These are phyloP conservation scores for Fusarium sp. DNA, from an alignment of 2,329 filamentous ascomycete species.

Conservation along the genomic window DNA sequence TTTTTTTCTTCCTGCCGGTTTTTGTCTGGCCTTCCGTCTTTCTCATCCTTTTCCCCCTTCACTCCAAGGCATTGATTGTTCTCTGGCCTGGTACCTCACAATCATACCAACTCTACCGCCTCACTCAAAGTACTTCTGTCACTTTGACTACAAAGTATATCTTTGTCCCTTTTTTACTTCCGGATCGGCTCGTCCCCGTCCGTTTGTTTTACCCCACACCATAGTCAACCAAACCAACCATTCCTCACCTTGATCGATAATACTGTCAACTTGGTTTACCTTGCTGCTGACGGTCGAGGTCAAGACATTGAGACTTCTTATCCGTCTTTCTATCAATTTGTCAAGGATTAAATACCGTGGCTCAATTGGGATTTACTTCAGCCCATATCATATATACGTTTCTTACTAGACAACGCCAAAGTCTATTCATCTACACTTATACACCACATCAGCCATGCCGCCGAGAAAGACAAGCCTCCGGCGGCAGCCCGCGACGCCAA, in stretches of 20 bases:
- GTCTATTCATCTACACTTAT: constrained; percentile 16
- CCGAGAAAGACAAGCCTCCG: constrained; percentile 50
- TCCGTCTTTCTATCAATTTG: not conserved
- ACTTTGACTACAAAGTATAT: constrained; percentile 5
- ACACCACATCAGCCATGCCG: constrained; percentile 47
- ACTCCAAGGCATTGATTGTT: constrained; percentile 21
- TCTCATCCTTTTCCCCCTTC: constrained; percentile 32
- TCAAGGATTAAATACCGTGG: constrained; percentile 5
- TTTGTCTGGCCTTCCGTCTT: constrained; percentile 46
- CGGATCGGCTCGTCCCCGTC: constrained; percentile 36
- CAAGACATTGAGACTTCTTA: constrained; percentile 2
- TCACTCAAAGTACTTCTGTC: constrained; percentile 24
- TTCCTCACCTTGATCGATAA: constrained; percentile 47
- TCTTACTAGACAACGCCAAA: constrained; percentile 26
- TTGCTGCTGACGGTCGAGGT: constrained; percentile 22
- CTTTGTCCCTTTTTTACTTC: constrained; percentile 21
- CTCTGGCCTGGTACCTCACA: constrained; percentile 33
- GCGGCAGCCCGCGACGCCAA: constrained; percentile 59
- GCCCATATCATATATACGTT: constrained; percentile 48
- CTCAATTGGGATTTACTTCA: constrained; percentile 14
- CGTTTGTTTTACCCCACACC: constrained; percentile 48
- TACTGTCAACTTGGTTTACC: constrained; percentile 19
- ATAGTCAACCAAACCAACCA: constrained; percentile 40
- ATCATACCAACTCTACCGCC: constrained; percentile 24
- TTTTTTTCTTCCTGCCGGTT: constrained; percentile 44